Evolutionary conservation across 2,329 filamentous ascomycete genomes (phyloP).

Genomic region (Trichoderma guizhouense): DNA sequence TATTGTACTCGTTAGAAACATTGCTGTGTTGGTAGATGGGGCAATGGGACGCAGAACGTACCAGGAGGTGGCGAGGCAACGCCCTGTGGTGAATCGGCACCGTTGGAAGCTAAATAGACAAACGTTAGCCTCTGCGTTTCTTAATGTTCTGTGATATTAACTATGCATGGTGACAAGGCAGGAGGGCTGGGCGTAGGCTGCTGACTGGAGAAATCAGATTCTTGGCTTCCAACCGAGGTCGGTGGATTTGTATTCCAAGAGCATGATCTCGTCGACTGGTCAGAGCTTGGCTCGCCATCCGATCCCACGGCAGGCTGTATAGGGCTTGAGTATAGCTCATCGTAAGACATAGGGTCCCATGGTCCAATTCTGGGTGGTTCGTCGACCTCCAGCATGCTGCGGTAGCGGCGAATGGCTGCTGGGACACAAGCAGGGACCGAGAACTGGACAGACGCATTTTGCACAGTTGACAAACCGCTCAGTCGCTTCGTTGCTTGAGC

Average conservation of each 20-base stretch:
- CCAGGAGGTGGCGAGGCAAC: constrained; percentile 41
- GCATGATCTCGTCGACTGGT: constrained; percentile 10
- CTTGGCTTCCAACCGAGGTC: not conserved
- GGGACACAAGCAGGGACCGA: constrained; percentile 17
- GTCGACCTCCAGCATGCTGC: constrained; percentile 55
- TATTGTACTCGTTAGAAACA: constrained; percentile 35
- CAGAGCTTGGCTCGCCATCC: constrained; percentile 8
- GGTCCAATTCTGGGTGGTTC: constrained; percentile 44
- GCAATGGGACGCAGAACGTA: constrained; percentile 32
- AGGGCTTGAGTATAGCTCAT: constrained; percentile 41
- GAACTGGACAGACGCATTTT: constrained; percentile 18
- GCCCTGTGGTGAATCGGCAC: constrained; percentile 43
- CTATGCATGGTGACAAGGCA: constrained; percentile 8
- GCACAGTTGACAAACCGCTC: constrained; percentile 28
- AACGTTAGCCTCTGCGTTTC: constrained; percentile 35
- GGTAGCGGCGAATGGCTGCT: constrained; percentile 35
- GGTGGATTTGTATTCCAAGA: not conserved
- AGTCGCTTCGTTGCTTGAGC: constrained; percentile 32
- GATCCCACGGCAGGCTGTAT: constrained; percentile 1
- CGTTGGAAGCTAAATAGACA: constrained; percentile 42
- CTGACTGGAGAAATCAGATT: constrained; percentile 34
- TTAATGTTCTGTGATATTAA: not conserved
- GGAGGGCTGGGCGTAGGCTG: constrained; percentile 20
- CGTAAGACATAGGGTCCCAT: constrained; percentile 43
- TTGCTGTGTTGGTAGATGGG: constrained; percentile 28